Evolutionary conservation across 768 basidiomycete genomes (phyloP), one percentile per base, ranked within the genome.

Genomic region (Cyclocybe cylindracea): DNA sequence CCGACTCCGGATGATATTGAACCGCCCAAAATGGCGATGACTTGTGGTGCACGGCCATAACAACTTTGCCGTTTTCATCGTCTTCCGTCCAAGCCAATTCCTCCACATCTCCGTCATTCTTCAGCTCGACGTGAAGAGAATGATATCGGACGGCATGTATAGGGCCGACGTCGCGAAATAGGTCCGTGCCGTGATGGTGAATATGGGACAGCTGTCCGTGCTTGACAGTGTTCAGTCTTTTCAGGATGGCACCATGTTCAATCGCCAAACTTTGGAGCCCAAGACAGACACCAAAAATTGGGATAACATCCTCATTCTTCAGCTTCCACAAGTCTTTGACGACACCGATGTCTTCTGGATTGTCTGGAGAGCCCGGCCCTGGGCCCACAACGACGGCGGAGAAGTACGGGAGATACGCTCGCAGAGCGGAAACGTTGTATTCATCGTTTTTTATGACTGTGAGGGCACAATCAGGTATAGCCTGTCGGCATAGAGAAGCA

Each of bases 1-100:
- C 81, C 4, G 91, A 93, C 63, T 93, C 91, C 5, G 91, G 91
- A 64, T 94, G 91, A 64, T 93, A 94, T 62, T 94, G 91, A 18
- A 94, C 91, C 3, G 87, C 90, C 86, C 88, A 93, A 61, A 91
- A 89, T 4, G 91, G 91, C 53, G 76, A 78, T 18, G 59, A 67
- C 44, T 56, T 73, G 63, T 94, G 91, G 56, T 77, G 79, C 24
- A 80, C 70, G 37, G 84, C 89, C 91, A 94, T 93, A 41, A 90
- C 74, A 16, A 91, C 84, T 39, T 60, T 74, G 5, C 86, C 87
- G 53, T 89, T 84, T 47, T 85, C 87, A 18, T 70, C 70, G 56
- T 92, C 89, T 40, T 86, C 72, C 7, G 84, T 71, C 87, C 88
- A 91, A 11, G 87, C 91, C 10, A 91, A 67, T 40, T 82, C 76